A percentile compares a stretch with the other conserved stretches of the same genome.
These are phyloP conservation scores for Sphaerulina musiva DNA, from an alignment of 2,329 filamentous ascomycete species.

Conservation along the genomic window DNA sequence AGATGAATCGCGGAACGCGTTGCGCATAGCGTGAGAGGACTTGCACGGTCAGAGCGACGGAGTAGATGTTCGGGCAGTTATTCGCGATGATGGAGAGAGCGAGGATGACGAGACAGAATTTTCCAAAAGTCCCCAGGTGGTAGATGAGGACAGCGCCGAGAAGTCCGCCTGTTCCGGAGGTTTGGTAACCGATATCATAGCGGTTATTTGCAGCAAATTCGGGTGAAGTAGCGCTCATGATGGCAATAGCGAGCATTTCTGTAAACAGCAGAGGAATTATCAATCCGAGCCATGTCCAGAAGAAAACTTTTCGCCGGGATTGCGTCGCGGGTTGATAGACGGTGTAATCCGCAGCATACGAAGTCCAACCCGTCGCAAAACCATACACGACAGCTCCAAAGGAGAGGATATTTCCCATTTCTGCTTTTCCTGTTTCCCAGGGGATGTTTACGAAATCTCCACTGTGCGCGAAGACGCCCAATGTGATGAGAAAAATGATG, in stretches of 20 bases:
- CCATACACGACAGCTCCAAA: constrained; percentile 62
- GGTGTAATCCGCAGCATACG: constrained; percentile 70
- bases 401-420: constrained; percentile 57
- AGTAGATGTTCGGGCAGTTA: constrained; percentile 53
- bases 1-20: constrained; percentile 60
- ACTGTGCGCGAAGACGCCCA: constrained; percentile 61
- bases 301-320: constrained; percentile 57
- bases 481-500: constrained; percentile 65
- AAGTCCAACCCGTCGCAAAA: constrained; percentile 67
- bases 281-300: constrained; percentile 62
- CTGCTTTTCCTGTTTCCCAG: constrained; percentile 51
- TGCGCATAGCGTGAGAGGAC: constrained; percentile 55
- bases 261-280: constrained; percentile 67
- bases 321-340: constrained; percentile 65
- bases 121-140: constrained; percentile 60
- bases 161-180: constrained; percentile 59
- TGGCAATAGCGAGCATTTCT: constrained; percentile 63
- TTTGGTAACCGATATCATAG: constrained; percentile 51
- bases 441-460: constrained; percentile 58
- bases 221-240: constrained; percentile 57
- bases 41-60: constrained; percentile 59
- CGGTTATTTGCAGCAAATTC: constrained; percentile 48
- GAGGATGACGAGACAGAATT: constrained; percentile 55
- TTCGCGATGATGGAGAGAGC: constrained; percentile 42
- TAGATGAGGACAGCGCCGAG: constrained; percentile 59